Conservation (phyloP, 78 protist genomes). For the Dictyostelium brefeldianum region DNA sequence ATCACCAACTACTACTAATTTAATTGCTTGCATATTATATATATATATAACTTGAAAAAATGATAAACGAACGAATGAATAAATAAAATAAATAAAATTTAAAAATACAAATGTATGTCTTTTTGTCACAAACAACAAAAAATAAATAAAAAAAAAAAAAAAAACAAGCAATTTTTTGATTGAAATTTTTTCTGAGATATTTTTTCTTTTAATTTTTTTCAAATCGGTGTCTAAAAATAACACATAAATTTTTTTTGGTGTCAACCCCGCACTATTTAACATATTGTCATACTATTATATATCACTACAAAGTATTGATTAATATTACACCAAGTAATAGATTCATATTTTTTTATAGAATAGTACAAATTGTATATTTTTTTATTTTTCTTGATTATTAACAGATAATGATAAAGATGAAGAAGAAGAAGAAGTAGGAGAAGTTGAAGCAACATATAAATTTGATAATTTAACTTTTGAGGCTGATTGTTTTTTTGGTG, state of each 20-base stretch:
- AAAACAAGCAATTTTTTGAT: neutral
- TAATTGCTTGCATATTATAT: slow-evolving; percentile 85
- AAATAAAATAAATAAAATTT: neutral
- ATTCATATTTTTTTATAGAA: too few species aligned
- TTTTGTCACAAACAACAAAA: neutral
- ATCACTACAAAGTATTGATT: too few species aligned
- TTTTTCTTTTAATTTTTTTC: neutral
- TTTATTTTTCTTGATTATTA: too few species aligned
- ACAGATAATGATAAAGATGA: too few species aligned
- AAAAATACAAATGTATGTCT: neutral
- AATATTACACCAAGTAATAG: too few species aligned
- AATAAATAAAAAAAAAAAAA: neutral
- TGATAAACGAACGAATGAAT: too few species aligned
- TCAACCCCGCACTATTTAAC: too few species aligned
- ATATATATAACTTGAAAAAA: neutral
- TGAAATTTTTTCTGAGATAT: neutral
- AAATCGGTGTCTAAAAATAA: too few species aligned
- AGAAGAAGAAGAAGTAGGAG: neutral
- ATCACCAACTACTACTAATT: slow-evolving; percentile 88
- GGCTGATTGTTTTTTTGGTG: neutral
- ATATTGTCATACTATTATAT: too few species aligned
- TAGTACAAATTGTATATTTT: too few species aligned
- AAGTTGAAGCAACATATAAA: neutral
- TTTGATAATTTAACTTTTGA: neutral
- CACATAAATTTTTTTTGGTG: too few species aligned